Evolutionary conservation across 73 alveolate species (phyloP).

Genomic region (Paramecium octaurelia): DNA sequence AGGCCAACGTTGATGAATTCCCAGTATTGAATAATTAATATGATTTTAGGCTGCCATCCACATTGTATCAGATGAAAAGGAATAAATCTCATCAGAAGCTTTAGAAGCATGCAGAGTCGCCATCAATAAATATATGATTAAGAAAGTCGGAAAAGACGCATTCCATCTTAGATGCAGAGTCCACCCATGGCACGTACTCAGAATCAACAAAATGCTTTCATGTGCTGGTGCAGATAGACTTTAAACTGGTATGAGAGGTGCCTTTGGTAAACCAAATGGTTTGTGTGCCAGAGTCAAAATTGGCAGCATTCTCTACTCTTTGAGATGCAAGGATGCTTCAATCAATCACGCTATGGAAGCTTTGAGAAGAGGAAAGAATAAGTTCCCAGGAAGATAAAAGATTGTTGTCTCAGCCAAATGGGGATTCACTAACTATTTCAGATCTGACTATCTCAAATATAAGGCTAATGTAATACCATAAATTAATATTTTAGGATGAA

Average conservation of each 20-base stretch:
- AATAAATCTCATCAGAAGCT: conserved; percentile 97
- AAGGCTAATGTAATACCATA: background rate
- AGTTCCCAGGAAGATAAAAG: conserved; percentile 99
- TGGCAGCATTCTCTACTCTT: conserved; percentile 81
- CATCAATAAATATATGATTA: conserved; percentile 93
- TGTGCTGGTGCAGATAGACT: conserved; percentile 99
- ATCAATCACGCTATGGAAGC: conserved; percentile 92
- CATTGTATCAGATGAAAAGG: conserved; percentile 96
- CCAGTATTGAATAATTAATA: conserved; percentile 74
- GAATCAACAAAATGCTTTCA: conserved; percentile 98
- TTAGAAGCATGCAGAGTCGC: conserved; percentile 99
- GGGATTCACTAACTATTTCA: conserved; percentile 96
- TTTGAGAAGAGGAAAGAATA: conserved; percentile 93
- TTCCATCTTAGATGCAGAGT: conserved; percentile 97
- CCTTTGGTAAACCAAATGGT: conserved; percentile 99
- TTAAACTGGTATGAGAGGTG: conserved; percentile 99
- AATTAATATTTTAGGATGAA: conserved; percentile 18
- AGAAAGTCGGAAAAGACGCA: conserved; percentile 89
- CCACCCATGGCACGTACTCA: conserved; percentile 98
- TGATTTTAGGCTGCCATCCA: conserved; percentile 72
- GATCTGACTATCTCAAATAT: conserved; percentile 76
- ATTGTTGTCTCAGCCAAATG: conserved; percentile 93
- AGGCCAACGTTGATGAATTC: conserved; percentile 86
- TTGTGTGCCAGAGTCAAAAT: conserved; percentile 96
- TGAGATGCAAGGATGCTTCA: conserved; percentile 79